Evolutionary conservation across 805 yeast genomes (phyloP).

Genomic region (Yarrowia bubula): DNA sequence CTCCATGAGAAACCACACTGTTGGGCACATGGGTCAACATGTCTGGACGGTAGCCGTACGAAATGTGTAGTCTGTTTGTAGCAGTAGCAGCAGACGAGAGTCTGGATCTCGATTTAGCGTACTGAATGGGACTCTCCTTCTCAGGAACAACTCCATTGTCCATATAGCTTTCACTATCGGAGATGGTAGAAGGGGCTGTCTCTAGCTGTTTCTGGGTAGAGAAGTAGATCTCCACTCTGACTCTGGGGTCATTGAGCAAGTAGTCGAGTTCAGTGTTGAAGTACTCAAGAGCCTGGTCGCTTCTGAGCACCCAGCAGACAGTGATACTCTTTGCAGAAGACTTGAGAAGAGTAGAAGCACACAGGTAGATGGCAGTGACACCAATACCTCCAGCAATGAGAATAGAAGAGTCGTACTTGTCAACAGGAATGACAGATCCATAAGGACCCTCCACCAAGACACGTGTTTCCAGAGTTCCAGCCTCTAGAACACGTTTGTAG

Average conservation of each 20-base stretch:
- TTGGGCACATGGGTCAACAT: constrained; percentile 13
- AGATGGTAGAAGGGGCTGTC: not conserved
- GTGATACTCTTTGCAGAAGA: constrained; percentile 27
- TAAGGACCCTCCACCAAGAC: constrained; percentile 64
- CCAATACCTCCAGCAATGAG: constrained; percentile 67
- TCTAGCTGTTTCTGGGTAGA: not conserved
- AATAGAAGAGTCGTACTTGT: constrained; percentile 48
- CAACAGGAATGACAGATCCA: constrained; percentile 51
- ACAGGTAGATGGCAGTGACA: constrained; percentile 54
- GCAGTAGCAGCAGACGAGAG: not conserved
- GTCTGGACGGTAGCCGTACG: constrained; percentile 41
- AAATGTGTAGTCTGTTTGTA: not conserved
- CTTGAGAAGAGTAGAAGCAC: constrained; percentile 38
- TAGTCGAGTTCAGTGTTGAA: constrained; percentile 45
- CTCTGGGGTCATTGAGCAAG: constrained; percentile 9
- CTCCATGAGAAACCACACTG: not conserved
- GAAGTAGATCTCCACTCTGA: constrained; percentile 5
- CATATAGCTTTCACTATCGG: not conserved
- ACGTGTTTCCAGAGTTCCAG: constrained; percentile 32
- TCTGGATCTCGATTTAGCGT: not conserved
- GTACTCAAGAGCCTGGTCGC: constrained; percentile 51
- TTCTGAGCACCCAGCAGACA: constrained; percentile 57
- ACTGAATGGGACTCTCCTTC: not conserved
- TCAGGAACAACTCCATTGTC: not conserved
- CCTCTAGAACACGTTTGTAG: constrained; percentile 34